Evolutionary conservation across 2,329 filamentous ascomycete genomes (phyloP).

Genomic region (Diplocarpon rosae): DNA sequence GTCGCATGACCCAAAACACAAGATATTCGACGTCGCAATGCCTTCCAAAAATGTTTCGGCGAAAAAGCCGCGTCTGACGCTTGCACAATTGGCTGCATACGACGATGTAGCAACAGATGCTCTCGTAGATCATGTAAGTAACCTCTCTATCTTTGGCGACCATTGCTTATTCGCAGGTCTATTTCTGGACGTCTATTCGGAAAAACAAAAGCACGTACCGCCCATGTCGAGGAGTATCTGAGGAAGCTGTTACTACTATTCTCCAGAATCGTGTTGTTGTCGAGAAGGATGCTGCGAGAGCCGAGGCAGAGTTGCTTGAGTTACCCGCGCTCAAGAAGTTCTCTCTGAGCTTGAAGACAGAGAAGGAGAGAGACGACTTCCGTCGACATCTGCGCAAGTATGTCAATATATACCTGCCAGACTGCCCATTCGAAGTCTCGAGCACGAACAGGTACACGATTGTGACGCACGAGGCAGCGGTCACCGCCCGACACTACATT

Average conservation of each 20-base stretch:
- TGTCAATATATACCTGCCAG: slow-evolving; percentile 81
- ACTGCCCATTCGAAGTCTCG: slow-evolving; percentile 90
- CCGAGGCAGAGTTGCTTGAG: slow-evolving; percentile 61
- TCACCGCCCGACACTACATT: slow-evolving; percentile 72
- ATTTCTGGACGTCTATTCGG: slow-evolving; percentile 92
- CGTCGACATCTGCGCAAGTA: slow-evolving; percentile 78
- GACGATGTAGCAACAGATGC: slow-evolving; percentile 94
- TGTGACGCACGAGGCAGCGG: slow-evolving; percentile 74
- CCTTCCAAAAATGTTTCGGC: slow-evolving; percentile 34
- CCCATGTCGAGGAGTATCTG: slow-evolving; percentile 64
- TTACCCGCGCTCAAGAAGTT: slow-evolving; percentile 68
- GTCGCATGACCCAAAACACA: slow-evolving; percentile 12
- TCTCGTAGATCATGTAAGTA: slow-evolving; percentile 82
- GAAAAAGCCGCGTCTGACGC: slow-evolving; percentile 65
- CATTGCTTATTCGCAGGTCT: slow-evolving; percentile 47
- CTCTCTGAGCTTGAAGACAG: slow-evolving; percentile 52
- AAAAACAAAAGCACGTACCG: slow-evolving; percentile 88
- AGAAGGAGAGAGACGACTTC: slow-evolving; percentile 80
- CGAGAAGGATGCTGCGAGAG: slow-evolving; percentile 57
- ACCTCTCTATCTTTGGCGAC: slow-evolving; percentile 2
- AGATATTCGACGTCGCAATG: slow-evolving; percentile 25
- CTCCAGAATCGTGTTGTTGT: slow-evolving; percentile 60
- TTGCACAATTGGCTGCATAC: slow-evolving; percentile 81
- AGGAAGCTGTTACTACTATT: slow-evolving; percentile 47
- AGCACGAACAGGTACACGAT: slow-evolving; percentile 84